Evolutionary conservation across 1,284 basidiomycete species (phyloP).

Genomic region (Malassezia obtusa): DNA sequence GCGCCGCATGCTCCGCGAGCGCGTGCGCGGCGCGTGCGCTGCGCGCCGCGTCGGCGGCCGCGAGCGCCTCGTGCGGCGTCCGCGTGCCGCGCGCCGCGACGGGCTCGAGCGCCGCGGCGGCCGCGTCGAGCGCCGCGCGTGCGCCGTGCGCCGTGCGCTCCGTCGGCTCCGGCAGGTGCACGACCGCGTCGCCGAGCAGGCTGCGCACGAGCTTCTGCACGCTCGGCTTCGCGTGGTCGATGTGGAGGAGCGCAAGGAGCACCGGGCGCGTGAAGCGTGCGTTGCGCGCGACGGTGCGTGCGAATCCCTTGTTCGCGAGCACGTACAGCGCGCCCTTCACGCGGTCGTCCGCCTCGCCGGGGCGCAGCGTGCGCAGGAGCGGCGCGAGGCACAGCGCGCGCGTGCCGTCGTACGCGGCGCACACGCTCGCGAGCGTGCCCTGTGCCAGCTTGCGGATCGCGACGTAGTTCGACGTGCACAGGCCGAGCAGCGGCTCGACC

Average conservation of each 20-base stretch:
- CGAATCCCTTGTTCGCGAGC: slow-evolving; percentile 62
- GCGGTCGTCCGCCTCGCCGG: slow-evolving; percentile 63
- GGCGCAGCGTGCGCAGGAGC: slow-evolving; percentile 58
- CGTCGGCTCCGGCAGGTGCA: slow-evolving; percentile 46
- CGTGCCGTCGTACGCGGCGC: slow-evolving; percentile 70
- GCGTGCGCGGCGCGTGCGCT: slow-evolving; percentile 39
- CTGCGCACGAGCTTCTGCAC: slow-evolving; percentile 74
- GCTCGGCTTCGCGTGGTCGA: slow-evolving; percentile 84
- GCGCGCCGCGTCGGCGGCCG: slow-evolving; percentile 29
- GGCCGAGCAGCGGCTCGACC: slow-evolving; percentile 66
- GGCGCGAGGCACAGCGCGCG: slow-evolving; percentile 63
- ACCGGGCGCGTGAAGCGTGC: slow-evolving; percentile 58
- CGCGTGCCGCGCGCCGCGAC: background rate
- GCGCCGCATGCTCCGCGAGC: slow-evolving; percentile 43
- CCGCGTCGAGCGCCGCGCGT: slow-evolving; percentile 20
- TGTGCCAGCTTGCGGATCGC: slow-evolving; percentile 59
- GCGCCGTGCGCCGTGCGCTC: slow-evolving; percentile 24
- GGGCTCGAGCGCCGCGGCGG: slow-evolving; percentile 4
- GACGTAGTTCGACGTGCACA: slow-evolving; percentile 56
- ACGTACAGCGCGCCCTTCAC: slow-evolving; percentile 93
- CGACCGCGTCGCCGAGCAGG: slow-evolving; percentile 58
- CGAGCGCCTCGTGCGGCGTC: slow-evolving; percentile 27
- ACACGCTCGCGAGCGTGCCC: slow-evolving; percentile 60
- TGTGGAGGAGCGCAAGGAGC: slow-evolving; percentile 66
- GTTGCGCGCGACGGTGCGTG: slow-evolving; percentile 53